Evolutionary conservation across 106 monocot species (phyloP), one percentile per base, ranked within the genome.

Genomic region (Acanthochlamys bracteata): DNA sequence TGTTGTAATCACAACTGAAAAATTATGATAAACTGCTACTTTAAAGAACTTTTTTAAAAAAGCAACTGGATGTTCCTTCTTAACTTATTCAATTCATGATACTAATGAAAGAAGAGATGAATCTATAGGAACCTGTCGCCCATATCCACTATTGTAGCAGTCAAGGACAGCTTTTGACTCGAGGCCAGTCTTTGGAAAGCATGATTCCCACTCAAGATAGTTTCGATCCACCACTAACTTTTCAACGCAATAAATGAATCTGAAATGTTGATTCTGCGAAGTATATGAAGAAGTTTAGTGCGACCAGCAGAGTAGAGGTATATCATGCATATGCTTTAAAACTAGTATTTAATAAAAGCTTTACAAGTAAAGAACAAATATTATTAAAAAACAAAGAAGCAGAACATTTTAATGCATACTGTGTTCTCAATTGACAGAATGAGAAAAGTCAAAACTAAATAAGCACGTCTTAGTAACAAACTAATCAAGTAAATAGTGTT

Each of bases 211-310:
- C 39, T 81, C 71, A 0, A 4, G n/a, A 59, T 98, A 83, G 60
- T 76, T 76, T 21, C 24, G 71, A 39, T 83, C 75, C 47, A 86
- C 26, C 25, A 86, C 92, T 66, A 99, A 65, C 17, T 53, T 49
- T 73, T 99, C 98, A 42, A 92, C 73, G 69, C 98, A 99, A 56
- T 86, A 83, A 43, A 92, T 89, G 71, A 99, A 92, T 24, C 59
- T 66, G 76, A 92, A 99, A 76, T 99, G 85, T 33, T 71, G 67
- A 53, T 65, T 45, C 98, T 98, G 88, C 78, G 72, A 49, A 24
- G 43, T 57, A 53, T 6, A 46, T 21, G 7, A 59, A 41, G 21
- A 11, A 73, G 45, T 24, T 64, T 17, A 70, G 17, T 11, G 67
- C 4, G 40, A 33, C 4, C 12, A 55, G 55, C 49, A 49, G 17